Conservation (phyloP, 176 grass and related monocot genomes). For the Aegilops speltoides region DNA sequence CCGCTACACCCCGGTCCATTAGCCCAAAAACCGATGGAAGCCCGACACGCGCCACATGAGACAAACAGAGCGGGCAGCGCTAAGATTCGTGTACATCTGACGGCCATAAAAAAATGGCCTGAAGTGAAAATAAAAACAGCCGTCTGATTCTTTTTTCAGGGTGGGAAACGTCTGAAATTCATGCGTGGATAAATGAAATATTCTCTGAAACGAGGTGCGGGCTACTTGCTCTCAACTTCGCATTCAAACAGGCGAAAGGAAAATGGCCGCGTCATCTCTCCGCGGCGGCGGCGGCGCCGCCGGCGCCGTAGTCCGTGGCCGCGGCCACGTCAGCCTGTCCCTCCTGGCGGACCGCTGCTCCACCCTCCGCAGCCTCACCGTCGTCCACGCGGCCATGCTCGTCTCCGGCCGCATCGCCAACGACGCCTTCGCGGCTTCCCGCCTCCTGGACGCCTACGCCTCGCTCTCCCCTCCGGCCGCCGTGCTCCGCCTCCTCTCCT, state of each 20-base stretch:
- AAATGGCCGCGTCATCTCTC: background rate
- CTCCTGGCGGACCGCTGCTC: conserved; percentile 50
- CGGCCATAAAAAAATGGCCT: no score
- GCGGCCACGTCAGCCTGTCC: conserved; percentile 23
- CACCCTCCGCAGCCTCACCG: conserved; percentile 13
- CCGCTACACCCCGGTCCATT: no score
- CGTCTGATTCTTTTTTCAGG: no score
- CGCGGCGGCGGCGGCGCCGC: background rate
- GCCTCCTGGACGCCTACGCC: conserved; percentile 11
- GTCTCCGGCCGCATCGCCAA: conserved; percentile 40
- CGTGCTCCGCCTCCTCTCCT: conserved; percentile 32
- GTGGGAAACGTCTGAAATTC: no score
- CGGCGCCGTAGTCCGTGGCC: background rate
- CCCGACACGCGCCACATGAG: no score
- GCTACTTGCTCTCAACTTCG: background rate
- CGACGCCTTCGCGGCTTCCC: conserved; percentile 32
- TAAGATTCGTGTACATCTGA: no score
- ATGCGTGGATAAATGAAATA: no score
- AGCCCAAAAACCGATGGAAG: no score
- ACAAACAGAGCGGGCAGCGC: no score
- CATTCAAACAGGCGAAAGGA: background rate
- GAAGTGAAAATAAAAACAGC: no score
- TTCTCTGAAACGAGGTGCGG: no score
- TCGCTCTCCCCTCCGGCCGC: conserved; percentile 14
- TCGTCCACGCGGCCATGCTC: conserved; percentile 53